Conservation (phyloP, 202 grass and related monocot species). For the Miscanthus sacchariflorus region DNA sequence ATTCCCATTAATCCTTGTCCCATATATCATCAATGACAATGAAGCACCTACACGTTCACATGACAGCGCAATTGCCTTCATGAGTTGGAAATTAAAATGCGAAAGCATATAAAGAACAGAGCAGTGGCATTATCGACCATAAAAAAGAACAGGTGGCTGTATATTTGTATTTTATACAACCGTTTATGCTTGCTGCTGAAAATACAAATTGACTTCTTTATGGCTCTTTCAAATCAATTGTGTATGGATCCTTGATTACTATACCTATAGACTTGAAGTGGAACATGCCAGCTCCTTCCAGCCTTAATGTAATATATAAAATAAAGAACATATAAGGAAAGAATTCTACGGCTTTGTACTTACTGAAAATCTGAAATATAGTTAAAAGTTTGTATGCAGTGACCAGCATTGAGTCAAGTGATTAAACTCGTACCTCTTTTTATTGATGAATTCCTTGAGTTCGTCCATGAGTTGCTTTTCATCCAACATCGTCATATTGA, state of each 20-base stretch:
- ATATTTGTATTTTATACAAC: background rate
- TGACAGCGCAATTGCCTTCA: background rate
- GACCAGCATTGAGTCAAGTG: background rate
- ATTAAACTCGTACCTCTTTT: background rate
- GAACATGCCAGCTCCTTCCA: no score
- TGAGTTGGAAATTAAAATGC: background rate
- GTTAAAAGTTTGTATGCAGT: no score
- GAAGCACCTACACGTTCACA: background rate
- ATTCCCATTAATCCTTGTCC: background rate
- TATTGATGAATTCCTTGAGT: background rate
- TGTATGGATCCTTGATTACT: no score
- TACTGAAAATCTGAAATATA: no score
- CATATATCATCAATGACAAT: conserved; percentile 15
- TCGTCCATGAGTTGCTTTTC: background rate
- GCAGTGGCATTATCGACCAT: background rate
- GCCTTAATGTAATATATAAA: no score
- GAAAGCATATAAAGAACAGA: background rate
- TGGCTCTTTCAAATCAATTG: no score
- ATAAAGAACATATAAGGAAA: no score
- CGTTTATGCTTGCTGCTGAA: background rate
- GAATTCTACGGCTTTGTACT: no score
- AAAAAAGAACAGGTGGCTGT: background rate
- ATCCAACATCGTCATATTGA: no score
- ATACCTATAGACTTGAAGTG: no score
- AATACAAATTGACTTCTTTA: background rate